Evolutionary conservation across 2,329 filamentous ascomycete species (phyloP), one percentile per base, ranked within the genome.

Genomic region (Xylaria sp.): DNA sequence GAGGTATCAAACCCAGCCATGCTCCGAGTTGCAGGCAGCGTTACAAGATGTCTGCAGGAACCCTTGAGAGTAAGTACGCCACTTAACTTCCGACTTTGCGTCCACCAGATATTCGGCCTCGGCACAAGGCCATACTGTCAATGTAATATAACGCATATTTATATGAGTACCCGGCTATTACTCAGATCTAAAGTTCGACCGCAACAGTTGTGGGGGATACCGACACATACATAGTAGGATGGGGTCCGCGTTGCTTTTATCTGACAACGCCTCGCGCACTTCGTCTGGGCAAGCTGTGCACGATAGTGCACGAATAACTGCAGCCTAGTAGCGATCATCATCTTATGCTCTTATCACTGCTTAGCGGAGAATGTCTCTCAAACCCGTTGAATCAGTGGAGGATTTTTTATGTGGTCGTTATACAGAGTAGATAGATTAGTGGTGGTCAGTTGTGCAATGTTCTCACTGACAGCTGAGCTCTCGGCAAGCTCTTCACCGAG

Each of bases 11-110:
- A 25, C 43, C 10, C 25, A 63, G 31, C 49, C 51, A 59, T 43
- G 46, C 46, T 39, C 52, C 51, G 33, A 67, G 31, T 62, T 62
- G 55, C 56, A 62, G 43, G 43, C 68, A 31, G 36, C 18, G 3
- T 48, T 20, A 64, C 54, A 39, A 52, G 62, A 55, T 43, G 56
- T 25, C 61, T 69, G 69, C 69, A 71, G 67, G 69, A 69, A 71
- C 69, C 63, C 59, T 54, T 56, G 49, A 31, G 48, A 61, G 54
- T 20, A 41, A 57, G 54, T 52, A 15, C 48, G 28, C 25, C 60
- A 64, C 41, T 49, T 59, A 28, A 48, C 54, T 55, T 60, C 58
- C 33, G 25, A 33, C 56, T 41, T 51, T 25, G 41, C 12, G 48
- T 43, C 48, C 20, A 46, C 55, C 33, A 9, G 43, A n/a, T 61